A percentile compares a stretch with the other conserved stretches of the same genome.
phyloP scores from a whole-genome alignment of 163 green algal genomes.

The Coccomyxa subellipsoidea region DNA sequence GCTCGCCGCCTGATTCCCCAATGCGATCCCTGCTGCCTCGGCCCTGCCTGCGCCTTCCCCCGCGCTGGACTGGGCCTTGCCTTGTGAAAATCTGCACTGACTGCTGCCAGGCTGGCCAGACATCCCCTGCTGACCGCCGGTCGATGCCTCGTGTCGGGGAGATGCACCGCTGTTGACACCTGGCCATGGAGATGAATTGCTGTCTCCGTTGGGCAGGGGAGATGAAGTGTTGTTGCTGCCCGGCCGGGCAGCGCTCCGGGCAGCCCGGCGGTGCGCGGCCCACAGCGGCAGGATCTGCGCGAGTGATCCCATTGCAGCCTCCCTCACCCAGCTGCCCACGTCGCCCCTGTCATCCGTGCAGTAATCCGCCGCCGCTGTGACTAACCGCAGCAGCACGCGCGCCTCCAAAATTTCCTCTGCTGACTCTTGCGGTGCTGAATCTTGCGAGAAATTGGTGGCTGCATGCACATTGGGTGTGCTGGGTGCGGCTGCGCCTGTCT shows the following conservation, averaged over 20 bases:
- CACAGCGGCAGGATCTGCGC: constrained; percentile 25
- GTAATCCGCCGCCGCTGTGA: constrained; percentile 82
- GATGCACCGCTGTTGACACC: too few species aligned
- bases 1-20: too few species aligned
- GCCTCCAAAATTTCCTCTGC: neutral
- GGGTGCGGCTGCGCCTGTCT: neutral
- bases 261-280: neutral
- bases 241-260: neutral
- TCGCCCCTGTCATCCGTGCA: constrained; percentile 90
- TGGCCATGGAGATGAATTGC: too few species aligned
- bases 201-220: too few species aligned
- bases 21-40: too few species aligned
- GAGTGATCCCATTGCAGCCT: constrained; percentile 34
- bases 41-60: too few species aligned
- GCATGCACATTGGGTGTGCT: neutral
- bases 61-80: too few species aligned
- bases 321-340: constrained; percentile 86
- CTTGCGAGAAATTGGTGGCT: neutral
- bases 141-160: too few species aligned
- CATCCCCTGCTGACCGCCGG: too few species aligned
- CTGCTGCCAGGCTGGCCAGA: too few species aligned
- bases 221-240: neutral
- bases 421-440: neutral
- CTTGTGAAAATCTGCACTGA: too few species aligned
- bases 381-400: constrained; percentile 36